phyloP scores from a whole-genome alignment of 1,284 basidiomycete genomes.

The Gymnopus androsaceus region DNA sequence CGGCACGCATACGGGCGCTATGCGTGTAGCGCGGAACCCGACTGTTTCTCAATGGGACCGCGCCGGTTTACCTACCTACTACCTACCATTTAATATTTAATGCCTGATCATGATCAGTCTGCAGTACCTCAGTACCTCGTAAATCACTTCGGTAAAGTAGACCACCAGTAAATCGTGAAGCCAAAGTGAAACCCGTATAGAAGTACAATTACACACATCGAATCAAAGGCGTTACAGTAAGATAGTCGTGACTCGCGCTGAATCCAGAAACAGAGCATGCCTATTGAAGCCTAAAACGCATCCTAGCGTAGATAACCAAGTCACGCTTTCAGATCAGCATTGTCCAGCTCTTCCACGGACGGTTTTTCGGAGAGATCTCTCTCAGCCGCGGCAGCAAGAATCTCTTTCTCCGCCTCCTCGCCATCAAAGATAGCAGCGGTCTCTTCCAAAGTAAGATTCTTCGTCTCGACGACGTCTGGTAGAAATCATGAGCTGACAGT shows the following conservation, averaged over 20 bases:
- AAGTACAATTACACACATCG: background rate
- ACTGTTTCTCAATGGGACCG: no score
- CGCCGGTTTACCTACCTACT: no score
- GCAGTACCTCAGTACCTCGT: no score
- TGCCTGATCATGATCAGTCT: no score
- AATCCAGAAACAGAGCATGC: background rate
- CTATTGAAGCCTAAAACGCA: background rate
- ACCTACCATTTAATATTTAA: no score
- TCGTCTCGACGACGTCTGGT: constrained; percentile 66
- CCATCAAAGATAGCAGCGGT: constrained; percentile 76
- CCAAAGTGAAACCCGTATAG: background rate
- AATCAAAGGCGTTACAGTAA: background rate
- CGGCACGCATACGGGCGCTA: no score
- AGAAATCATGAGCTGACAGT: constrained; percentile 11
- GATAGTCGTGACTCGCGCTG: background rate
- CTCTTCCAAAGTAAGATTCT: constrained; percentile 72
- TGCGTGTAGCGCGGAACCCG: no score
- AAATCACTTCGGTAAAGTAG: background rate
- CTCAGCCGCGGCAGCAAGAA: background rate
- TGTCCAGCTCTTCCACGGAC: constrained; percentile 1
- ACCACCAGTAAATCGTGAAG: background rate
- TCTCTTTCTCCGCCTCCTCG: constrained; percentile 35
- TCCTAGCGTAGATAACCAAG: background rate
- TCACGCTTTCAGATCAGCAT: background rate
- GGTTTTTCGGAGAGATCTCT: background rate